phyloP scores from a whole-genome alignment of 2,329 filamentous ascomycete species.

The Herpomyces periplanetae region DNA sequence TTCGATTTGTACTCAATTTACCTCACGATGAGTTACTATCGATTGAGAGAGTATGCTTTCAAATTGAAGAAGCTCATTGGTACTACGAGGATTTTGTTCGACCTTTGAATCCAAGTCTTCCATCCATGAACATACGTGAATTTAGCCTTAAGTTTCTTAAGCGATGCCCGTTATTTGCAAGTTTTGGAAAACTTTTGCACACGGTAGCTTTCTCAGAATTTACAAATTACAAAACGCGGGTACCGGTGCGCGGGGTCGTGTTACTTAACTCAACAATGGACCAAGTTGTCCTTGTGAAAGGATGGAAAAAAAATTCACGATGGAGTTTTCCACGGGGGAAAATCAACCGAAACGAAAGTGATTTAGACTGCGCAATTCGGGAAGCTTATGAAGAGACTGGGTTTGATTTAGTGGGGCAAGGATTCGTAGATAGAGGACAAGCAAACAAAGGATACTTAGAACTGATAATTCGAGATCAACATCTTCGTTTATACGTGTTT shows the following conservation, averaged over 20 bases:
- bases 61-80: slow-evolving; percentile 97
- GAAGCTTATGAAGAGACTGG: slow-evolving; percentile 93
- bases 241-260: slow-evolving; percentile 76
- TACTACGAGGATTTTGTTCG: slow-evolving; percentile 99
- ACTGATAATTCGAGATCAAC: slow-evolving; percentile 60
- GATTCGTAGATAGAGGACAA: slow-evolving; percentile 25
- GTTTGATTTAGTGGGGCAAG: slow-evolving; percentile 34
- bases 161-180: slow-evolving; percentile 55
- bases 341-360: slow-evolving; percentile 86
- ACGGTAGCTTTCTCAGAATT: slow-evolving; percentile 63
- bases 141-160: slow-evolving; percentile 76
- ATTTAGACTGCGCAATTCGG: slow-evolving; percentile 63
- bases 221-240: slow-evolving; percentile 62
- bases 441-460: slow-evolving; percentile 45
- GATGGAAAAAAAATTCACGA: slow-evolving; percentile 80
- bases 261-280: slow-evolving; percentile 84
- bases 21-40: slow-evolving; percentile 61
- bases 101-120: slow-evolving; percentile 42
- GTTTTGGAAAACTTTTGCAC: slow-evolving; percentile 36
- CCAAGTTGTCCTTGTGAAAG: slow-evolving; percentile 61
- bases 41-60: slow-evolving; percentile 80
- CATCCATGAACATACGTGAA: slow-evolving; percentile 40
- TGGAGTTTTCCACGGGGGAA: slow-evolving; percentile 94
- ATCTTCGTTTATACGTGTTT: slow-evolving; percentile 71
- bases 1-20: slow-evolving; percentile 90